Conservation (phyloP, 805 yeast species). For the Saccharomycopsis fodiens region DNA sequence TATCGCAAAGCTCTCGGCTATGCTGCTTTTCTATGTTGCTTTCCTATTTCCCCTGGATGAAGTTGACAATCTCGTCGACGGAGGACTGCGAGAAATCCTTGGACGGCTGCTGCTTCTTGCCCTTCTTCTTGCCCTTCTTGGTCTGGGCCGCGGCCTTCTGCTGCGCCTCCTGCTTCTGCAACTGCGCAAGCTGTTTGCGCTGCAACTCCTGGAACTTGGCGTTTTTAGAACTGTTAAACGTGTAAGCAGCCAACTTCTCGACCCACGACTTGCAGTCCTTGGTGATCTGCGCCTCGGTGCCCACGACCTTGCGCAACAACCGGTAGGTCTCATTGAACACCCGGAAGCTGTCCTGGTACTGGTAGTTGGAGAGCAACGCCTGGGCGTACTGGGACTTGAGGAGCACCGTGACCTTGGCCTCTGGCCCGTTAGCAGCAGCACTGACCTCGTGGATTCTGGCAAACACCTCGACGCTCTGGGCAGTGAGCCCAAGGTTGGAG, state of each 20-base stretch:
- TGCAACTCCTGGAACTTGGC: slow-evolving; percentile 24
- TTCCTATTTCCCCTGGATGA: slow-evolving; percentile 3
- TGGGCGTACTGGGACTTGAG: slow-evolving; percentile 66
- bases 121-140: not conserved
- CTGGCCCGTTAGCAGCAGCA: slow-evolving; percentile 43
- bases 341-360: slow-evolving; percentile 48
- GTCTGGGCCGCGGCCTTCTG: not conserved
- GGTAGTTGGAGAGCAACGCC: slow-evolving; percentile 43
- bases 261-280: slow-evolving; percentile 62
- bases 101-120: not conserved
- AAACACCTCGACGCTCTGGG: slow-evolving; percentile 46
- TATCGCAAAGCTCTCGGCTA: no score
- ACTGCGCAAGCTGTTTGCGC: slow-evolving; percentile 33
- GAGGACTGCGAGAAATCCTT: slow-evolving; percentile 5
- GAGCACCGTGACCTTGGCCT: slow-evolving; percentile 55
- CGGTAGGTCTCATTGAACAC: slow-evolving; percentile 49
- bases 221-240: slow-evolving; percentile 38
- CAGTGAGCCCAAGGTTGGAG: slow-evolving; percentile 40
- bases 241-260: slow-evolving; percentile 44
- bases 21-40: no score
- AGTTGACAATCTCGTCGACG: slow-evolving; percentile 4
- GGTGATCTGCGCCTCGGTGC: slow-evolving; percentile 61
- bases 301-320: slow-evolving; percentile 50
- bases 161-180: slow-evolving; percentile 10
- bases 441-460: slow-evolving; percentile 47